Percentiles rank a stretch among this genome's conserved stretches.
Conservation (phyloP, 192 early-diverging fungal genomes). For the Geranomyces variabilis region DNA sequence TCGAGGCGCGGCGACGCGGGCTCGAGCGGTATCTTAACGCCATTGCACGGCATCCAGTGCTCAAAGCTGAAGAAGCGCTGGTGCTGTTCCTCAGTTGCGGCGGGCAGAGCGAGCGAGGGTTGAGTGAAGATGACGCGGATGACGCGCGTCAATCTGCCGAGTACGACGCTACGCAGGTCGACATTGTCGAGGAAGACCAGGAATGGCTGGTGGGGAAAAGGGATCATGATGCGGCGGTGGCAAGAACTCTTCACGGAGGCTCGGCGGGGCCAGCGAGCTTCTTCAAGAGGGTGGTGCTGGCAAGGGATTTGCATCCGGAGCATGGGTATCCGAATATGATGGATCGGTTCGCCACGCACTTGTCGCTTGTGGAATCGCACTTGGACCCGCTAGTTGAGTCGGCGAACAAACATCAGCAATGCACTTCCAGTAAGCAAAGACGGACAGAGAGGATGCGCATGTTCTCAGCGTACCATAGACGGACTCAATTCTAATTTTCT, state of each 20-base stretch:
- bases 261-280: slow-evolving; percentile 27
- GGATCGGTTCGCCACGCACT: slow-evolving; percentile 31
- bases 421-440: not conserved
- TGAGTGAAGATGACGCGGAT: slow-evolving; percentile 9
- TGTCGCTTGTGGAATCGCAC: slow-evolving; percentile 23
- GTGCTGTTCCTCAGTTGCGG: slow-evolving; percentile 32
- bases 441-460: too few relatives aligned
- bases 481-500: not conserved
- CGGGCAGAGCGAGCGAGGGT: slow-evolving; percentile 13
- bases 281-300: slow-evolving; percentile 12
- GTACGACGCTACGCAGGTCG: not conserved
- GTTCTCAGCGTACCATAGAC: too few relatives aligned
- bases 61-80: slow-evolving; percentile 23
- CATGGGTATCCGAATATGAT: slow-evolving; percentile 25
- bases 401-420: slow-evolving; percentile 9
- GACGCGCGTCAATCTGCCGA: not conserved
- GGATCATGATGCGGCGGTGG: not conserved
- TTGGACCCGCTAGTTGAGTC: slow-evolving; percentile 23
- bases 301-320: slow-evolving; percentile 4
- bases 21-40: slow-evolving; percentile 27
- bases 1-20: slow-evolving; percentile 14
- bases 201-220: slow-evolving; percentile 21
- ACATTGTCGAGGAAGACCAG: slow-evolving; percentile 23
- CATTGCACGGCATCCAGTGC: slow-evolving; percentile 23
- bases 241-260: not conserved